Percentiles rank a stretch among this genome's conserved stretches.
Conservation (phyloP, 148 eudicot genomes). For the Spergularia marina region DNA sequence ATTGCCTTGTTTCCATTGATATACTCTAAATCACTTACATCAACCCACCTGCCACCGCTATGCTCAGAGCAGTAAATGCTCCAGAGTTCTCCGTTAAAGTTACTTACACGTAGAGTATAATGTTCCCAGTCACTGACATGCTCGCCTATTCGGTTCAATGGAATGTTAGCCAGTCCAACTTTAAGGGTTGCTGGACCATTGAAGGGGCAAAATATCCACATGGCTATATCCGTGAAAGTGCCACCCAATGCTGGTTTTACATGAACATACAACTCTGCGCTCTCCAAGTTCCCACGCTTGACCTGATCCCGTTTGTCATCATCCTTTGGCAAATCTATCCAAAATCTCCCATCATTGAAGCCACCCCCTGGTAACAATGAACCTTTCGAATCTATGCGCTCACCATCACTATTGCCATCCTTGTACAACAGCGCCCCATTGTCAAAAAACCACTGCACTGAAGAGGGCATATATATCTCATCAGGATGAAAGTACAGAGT, state of each 20-base stretch:
- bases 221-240: conserved; percentile 79
- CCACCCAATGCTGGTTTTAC: conserved; percentile 94
- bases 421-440: conserved; percentile 71
- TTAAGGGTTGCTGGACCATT: conserved; percentile 85
- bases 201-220: conserved; percentile 97
- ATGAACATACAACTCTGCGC: conserved; percentile 82
- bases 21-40: conserved; percentile 64
- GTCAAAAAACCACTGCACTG: conserved; percentile 86
- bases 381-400: conserved; percentile 62
- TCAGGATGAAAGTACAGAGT: conserved; percentile 84
- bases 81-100: conserved; percentile 78
- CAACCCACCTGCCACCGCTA: conserved; percentile 83
- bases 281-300: conserved; percentile 66
- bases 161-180: conserved; percentile 48
- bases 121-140: conserved; percentile 98
- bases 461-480: conserved; percentile 80
- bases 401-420: conserved; percentile 45
- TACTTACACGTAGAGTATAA: conserved; percentile 80
- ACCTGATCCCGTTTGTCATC: conserved; percentile 41
- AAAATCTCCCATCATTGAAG: conserved; percentile 61
- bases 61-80: conserved; percentile 77
- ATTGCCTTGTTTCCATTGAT: conserved; percentile 64
- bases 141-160: conserved; percentile 58
- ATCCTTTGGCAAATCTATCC: conserved; percentile 78
- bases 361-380: conserved; percentile 72